Percentiles rank a stretch among this genome's conserved stretches.
Conservation (phyloP, 2,329 filamentous ascomycete species). For the Escovopsis sp. region DNA sequence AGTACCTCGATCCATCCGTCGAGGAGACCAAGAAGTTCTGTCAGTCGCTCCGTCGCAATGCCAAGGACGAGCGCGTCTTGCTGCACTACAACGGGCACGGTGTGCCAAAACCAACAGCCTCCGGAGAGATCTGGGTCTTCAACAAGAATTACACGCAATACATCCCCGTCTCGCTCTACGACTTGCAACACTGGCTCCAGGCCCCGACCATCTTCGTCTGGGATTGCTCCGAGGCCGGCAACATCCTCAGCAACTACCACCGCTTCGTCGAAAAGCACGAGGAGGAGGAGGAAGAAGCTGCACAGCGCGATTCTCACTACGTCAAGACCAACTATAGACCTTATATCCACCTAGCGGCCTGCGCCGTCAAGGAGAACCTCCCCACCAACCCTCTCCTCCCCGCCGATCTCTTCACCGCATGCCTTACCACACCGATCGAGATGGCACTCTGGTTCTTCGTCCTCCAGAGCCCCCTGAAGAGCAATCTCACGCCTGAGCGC, state of each 20-base stretch:
- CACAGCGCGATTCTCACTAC: slow-evolving; percentile 66
- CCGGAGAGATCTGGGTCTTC: slow-evolving; percentile 98
- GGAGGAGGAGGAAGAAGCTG: slow-evolving; percentile 65
- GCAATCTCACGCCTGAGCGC: slow-evolving; percentile 58
- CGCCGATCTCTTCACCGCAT: slow-evolving; percentile 90
- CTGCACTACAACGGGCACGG: slow-evolving; percentile 98
- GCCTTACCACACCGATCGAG: slow-evolving; percentile 90
- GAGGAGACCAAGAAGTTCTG: slow-evolving; percentile 97
- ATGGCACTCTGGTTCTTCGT: slow-evolving; percentile 97
- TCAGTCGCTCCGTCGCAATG: slow-evolving; percentile 73
- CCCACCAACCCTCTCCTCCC: slow-evolving; percentile 89
- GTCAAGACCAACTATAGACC: slow-evolving; percentile 55
- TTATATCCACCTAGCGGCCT: slow-evolving; percentile 84
- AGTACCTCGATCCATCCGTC: slow-evolving; percentile 88
- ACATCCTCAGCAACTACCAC: slow-evolving; percentile 90
- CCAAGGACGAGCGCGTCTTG: slow-evolving; percentile 90
- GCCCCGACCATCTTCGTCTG: slow-evolving; percentile 94
- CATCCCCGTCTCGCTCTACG: slow-evolving; percentile 89
- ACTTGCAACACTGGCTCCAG: slow-evolving; percentile 88
- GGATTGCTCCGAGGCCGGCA: slow-evolving; percentile 92
- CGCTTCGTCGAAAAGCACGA: slow-evolving; percentile 92
- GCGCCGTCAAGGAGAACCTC: slow-evolving; percentile 76
- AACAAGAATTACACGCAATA: slow-evolving; percentile 99
- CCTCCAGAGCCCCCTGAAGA: slow-evolving; percentile 67
- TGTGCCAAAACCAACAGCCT: slow-evolving; percentile 86